Conservation (phyloP, 345 rosid genomes). For the Eucalyptus paniculata region DNA sequence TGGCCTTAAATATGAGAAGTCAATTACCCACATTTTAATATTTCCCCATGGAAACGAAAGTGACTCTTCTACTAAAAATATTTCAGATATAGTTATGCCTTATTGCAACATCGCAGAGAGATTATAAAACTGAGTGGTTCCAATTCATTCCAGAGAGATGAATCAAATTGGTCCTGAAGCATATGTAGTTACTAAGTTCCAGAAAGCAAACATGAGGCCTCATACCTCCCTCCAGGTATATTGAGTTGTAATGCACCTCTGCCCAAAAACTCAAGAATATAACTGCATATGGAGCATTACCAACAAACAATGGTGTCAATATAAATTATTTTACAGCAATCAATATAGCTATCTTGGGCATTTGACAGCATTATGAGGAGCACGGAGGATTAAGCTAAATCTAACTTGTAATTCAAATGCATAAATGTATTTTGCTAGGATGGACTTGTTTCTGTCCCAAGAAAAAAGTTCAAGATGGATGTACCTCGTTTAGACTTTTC, state of each 20-base stretch:
- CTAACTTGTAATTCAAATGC: neutral
- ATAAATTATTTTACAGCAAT: neutral
- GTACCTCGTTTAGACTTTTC: conserved; percentile 41
- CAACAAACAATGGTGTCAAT: neutral
- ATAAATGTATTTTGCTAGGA: neutral
- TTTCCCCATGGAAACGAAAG: neutral
- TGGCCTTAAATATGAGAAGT: neutral
- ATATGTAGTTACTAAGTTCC: neutral
- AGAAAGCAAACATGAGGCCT: neutral
- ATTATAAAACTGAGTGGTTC: neutral
- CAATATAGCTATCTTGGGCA: neutral
- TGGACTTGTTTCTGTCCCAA: neutral
- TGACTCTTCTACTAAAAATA: neutral
- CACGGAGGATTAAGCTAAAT: neutral
- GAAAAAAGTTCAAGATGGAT: neutral
- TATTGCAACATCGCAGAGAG: neutral
- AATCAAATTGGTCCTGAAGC: neutral
- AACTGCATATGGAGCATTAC: conserved; percentile 17
- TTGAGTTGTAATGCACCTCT: conserved; percentile 60
- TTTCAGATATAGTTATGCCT: neutral
- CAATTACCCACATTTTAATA: neutral
- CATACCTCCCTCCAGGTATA: conserved; percentile 32
- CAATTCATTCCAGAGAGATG: neutral
- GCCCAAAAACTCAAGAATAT: conserved; percentile 54
- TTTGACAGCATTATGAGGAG: neutral